Evolutionary conservation across 805 yeast species (phyloP).

Genomic region (Nakazawaea ishiwadae): DNA sequence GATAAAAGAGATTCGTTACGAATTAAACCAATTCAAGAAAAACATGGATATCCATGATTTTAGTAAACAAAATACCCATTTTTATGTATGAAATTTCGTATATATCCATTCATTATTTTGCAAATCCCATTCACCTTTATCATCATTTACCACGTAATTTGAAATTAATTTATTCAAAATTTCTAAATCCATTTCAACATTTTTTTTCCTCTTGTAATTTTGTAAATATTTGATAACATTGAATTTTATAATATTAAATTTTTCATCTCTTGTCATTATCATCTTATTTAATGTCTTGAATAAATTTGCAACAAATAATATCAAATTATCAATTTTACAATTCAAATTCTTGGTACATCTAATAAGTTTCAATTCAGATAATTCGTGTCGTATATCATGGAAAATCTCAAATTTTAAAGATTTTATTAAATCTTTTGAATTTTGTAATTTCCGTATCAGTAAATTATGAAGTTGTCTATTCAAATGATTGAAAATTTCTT

Average conservation of each 20-base stretch:
- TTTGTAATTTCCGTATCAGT: neutral
- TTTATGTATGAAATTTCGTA: slow-evolving; percentile 31
- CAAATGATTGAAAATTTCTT: slow-evolving; percentile 3
- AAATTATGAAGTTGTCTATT: neutral
- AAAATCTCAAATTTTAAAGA: slow-evolving; percentile 3
- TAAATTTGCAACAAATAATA: neutral
- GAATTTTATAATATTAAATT: slow-evolving; percentile 1
- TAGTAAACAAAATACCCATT: slow-evolving; percentile 61
- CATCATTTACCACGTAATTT: slow-evolving; percentile 7
- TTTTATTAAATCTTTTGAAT: neutral
- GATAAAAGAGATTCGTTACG: slow-evolving; percentile 54
- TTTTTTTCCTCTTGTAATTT: neutral
- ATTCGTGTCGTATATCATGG: slow-evolving; percentile 7
- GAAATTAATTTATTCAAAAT: slow-evolving; percentile 3
- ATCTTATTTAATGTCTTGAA: neutral
- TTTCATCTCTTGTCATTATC: neutral
- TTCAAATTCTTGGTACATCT: slow-evolving; percentile 4
- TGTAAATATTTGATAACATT: neutral
- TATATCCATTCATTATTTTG: slow-evolving; percentile 20
- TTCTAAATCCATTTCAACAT: slow-evolving; percentile 1
- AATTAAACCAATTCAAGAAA: slow-evolving; percentile 60
- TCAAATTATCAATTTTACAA: slow-evolving; percentile 5
- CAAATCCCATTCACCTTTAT: slow-evolving; percentile 3
- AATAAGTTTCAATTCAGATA: slow-evolving; percentile 2
- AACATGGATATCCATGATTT: slow-evolving; percentile 68